Percentiles rank a stretch among this genome's conserved stretches.
Conservation (phyloP, 495 filamentous ascomycete genomes). For the Aspergillus hancockii region DNA sequence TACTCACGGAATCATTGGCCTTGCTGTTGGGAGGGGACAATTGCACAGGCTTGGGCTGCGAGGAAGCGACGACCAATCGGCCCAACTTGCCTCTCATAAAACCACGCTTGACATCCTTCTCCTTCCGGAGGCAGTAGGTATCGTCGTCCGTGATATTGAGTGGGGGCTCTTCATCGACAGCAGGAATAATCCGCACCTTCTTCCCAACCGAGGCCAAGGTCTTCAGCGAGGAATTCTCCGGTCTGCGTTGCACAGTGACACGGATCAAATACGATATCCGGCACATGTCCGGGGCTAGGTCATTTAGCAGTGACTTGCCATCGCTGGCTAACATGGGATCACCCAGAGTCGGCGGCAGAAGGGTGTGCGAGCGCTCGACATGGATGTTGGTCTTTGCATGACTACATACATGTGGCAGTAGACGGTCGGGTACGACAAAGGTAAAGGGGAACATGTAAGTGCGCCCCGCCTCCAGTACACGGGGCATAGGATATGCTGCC, state of each 20-base stretch:
- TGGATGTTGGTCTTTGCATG: slow-evolving; percentile 57
- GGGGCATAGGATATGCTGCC: slow-evolving; percentile 65
- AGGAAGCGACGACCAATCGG: slow-evolving; percentile 66
- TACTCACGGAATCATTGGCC: slow-evolving; percentile 42
- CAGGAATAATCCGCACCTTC: slow-evolving; percentile 78
- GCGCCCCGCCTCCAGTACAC: slow-evolving; percentile 64
- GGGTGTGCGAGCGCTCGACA: slow-evolving; percentile 70
- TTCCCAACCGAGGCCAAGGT: slow-evolving; percentile 52
- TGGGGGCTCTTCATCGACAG: slow-evolving; percentile 72
- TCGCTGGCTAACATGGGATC: slow-evolving; percentile 58
- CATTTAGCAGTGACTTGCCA: slow-evolving; percentile 62
- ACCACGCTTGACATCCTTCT: slow-evolving; percentile 77
- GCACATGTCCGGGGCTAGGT: slow-evolving; percentile 81
- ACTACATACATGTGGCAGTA: slow-evolving; percentile 63
- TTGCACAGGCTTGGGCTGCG: slow-evolving; percentile 70
- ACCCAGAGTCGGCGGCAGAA: slow-evolving; percentile 80
- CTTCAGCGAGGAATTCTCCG: slow-evolving; percentile 35
- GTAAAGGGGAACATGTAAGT: slow-evolving; percentile 79
- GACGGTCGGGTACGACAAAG: slow-evolving; percentile 78
- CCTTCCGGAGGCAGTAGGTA: slow-evolving; percentile 65
- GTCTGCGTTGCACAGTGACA: slow-evolving; percentile 47
- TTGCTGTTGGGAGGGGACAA: slow-evolving; percentile 52
- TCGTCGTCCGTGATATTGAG: slow-evolving; percentile 61
- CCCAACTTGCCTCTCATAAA: slow-evolving; percentile 79
- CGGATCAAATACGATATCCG: slow-evolving; percentile 73